Evolutionary conservation across 2,329 filamentous ascomycete species (phyloP).

Genomic region (Arthrobotrys sinensis): DNA sequence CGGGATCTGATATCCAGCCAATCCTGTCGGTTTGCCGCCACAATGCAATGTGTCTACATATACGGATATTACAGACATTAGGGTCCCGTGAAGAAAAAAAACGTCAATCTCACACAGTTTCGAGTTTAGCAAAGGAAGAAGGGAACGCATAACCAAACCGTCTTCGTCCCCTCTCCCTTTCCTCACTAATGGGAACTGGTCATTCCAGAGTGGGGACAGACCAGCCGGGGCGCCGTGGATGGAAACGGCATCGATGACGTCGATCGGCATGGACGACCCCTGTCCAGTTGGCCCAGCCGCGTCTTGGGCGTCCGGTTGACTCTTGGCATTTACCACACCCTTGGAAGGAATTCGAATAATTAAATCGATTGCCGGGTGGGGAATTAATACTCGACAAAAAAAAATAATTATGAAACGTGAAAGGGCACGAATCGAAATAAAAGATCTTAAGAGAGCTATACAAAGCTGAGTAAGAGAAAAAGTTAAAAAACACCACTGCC

Average conservation of each 20-base stretch:
- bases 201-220: slow-evolving; percentile 11
- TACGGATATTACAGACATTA: background rate
- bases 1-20: slow-evolving; percentile 51
- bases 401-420: no score
- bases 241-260: slow-evolving; percentile 60
- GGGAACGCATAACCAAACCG: background rate
- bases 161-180: background rate
- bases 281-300: slow-evolving; percentile 19
- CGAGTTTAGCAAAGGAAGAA: background rate
- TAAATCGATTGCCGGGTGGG: background rate
- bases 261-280: slow-evolving; percentile 26
- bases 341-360: no score
- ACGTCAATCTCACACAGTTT: slow-evolving; percentile 3
- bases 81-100: background rate
- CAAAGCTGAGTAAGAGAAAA: no score
- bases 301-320: slow-evolving; percentile 8
- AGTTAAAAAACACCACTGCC: background rate
- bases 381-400: no score
- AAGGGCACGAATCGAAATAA: no score
- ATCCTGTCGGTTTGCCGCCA: slow-evolving; percentile 11
- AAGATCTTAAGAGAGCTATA: no score
- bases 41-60: background rate
- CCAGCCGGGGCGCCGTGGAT: slow-evolving; percentile 15
- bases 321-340: slow-evolving; percentile 9
- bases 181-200: background rate